Evolutionary conservation across 306 rosid species (phyloP), one percentile per base, ranked within the genome.

Genomic region (Glycine latifolia): DNA sequence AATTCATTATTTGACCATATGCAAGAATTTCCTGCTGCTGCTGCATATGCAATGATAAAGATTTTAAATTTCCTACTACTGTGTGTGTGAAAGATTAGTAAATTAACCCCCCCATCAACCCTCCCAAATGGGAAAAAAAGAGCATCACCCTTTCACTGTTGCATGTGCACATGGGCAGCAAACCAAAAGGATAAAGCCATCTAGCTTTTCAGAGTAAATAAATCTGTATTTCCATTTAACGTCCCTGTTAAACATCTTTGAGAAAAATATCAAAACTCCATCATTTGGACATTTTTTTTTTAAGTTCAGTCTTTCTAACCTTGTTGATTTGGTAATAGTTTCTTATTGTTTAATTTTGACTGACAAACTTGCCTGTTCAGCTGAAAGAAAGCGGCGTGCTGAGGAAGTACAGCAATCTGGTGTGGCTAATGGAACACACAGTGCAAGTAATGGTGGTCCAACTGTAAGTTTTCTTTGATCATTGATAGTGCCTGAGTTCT

Each of bases 391-490:
- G 87, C 82, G 86, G 55, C 91, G 90, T 10, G 59, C 86, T 71
- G 99, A 95, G 1, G 99, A 93, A 48, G 47, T 81, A 7, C 91
- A 74, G 8, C 99, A 87, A 67, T 81, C 93, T 75, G 52, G 87
- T 3, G 86, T 78, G 39, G 86, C 91, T 14, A 96, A 92, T 70
- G 98, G 97, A 81, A 79, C 89, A 72, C 85, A 84, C 33, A 78
- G 92, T 86, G 93, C 90, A 71, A 93, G 83, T 67, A 85, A 92
- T 79, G 98, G 96, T 77, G 87, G 86, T 61, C 67, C 98, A 84
- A 41, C 94, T 10, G 99, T 96, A 89, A 86, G 94, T 85, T 80
- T 26, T 47, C n/a, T 31, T 46, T 67, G 48, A 20, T 68, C 53
- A 55, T 41, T 58, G 59, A 70, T 11, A 3, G 2, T 54, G 44